A percentile compares a stretch with the other conserved stretches of the same genome.
Conservation (phyloP, 192 early-diverging fungal genomes). For the Coemansia sp. region DNA sequence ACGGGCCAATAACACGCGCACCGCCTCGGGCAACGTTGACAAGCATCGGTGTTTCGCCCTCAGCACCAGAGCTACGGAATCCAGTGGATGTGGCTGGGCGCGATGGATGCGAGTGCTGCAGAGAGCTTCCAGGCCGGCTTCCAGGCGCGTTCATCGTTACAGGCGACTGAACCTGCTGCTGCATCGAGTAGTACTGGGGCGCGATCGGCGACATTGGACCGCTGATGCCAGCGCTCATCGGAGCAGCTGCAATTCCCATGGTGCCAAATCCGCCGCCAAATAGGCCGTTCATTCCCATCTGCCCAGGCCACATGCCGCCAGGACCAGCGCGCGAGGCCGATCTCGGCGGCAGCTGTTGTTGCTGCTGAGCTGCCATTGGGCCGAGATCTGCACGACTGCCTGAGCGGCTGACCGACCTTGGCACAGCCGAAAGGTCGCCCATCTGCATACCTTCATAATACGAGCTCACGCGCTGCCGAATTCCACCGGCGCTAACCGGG, state of each 20-base stretch:
- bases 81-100: slow-evolving; percentile 44
- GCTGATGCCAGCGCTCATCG: background rate
- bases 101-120: slow-evolving; percentile 33
- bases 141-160: slow-evolving; percentile 12
- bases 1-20: slow-evolving; percentile 50
- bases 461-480: slow-evolving; percentile 34
- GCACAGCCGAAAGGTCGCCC: slow-evolving; percentile 26
- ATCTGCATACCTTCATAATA: slow-evolving; percentile 38
- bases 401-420: slow-evolving; percentile 36
- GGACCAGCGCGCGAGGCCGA: slow-evolving; percentile 41
- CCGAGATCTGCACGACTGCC: slow-evolving; percentile 43
- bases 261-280: slow-evolving; percentile 53
- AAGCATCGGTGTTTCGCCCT: slow-evolving; percentile 28
- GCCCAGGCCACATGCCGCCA: slow-evolving; percentile 35
- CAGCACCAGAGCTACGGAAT: slow-evolving; percentile 19
- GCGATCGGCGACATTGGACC: slow-evolving; percentile 28
- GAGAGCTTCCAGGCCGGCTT: slow-evolving; percentile 43
- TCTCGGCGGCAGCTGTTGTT: slow-evolving; percentile 21
- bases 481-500: slow-evolving; percentile 13
- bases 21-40: slow-evolving; percentile 53
- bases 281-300: slow-evolving; percentile 24
- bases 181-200: slow-evolving; percentile 18
- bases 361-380: slow-evolving; percentile 6
- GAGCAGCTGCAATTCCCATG: slow-evolving; percentile 22
- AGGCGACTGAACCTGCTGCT: slow-evolving; percentile 30